Conservation (phyloP, 1,284 basidiomycete species). For the Pascua guehoae region DNA sequence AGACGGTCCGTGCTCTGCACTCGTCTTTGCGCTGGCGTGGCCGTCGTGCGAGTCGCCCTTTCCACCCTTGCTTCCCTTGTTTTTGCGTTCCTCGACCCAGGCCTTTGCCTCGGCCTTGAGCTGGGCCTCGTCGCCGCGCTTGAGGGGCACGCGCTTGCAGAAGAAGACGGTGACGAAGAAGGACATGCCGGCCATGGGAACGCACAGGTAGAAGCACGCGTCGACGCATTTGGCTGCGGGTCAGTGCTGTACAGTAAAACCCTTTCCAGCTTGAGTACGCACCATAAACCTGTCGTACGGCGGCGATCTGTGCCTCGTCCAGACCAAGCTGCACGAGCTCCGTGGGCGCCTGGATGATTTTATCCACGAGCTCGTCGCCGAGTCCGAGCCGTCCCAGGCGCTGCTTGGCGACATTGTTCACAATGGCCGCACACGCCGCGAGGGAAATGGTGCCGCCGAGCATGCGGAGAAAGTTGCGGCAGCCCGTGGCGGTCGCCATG, state of each 20-base stretch:
- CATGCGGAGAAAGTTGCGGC: slow-evolving; percentile 36
- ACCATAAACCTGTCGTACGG: slow-evolving; percentile 26
- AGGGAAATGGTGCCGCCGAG: slow-evolving; percentile 26
- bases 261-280: not conserved
- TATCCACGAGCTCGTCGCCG: not conserved
- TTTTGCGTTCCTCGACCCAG: slow-evolving; percentile 26
- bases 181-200: slow-evolving; percentile 27
- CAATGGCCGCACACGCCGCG: slow-evolving; percentile 24
- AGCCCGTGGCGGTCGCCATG: slow-evolving; percentile 38
- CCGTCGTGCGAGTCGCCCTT: no score
- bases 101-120: slow-evolving; percentile 28
- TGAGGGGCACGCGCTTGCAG: slow-evolving; percentile 26
- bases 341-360: slow-evolving; percentile 28
- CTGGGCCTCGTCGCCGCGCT: slow-evolving; percentile 31
- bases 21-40: no score
- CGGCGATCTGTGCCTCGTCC: slow-evolving; percentile 8
- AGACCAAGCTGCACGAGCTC: slow-evolving; percentile 19
- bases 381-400: slow-evolving; percentile 2
- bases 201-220: slow-evolving; percentile 32
- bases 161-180: slow-evolving; percentile 35
- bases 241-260: not conserved
- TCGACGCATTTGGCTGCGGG: slow-evolving; percentile 19
- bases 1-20: no score
- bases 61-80: not conserved
- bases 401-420: slow-evolving; percentile 31